phyloP scores from a whole-genome alignment of 78 protist species.

The Monocercomonoides exilis region DNA sequence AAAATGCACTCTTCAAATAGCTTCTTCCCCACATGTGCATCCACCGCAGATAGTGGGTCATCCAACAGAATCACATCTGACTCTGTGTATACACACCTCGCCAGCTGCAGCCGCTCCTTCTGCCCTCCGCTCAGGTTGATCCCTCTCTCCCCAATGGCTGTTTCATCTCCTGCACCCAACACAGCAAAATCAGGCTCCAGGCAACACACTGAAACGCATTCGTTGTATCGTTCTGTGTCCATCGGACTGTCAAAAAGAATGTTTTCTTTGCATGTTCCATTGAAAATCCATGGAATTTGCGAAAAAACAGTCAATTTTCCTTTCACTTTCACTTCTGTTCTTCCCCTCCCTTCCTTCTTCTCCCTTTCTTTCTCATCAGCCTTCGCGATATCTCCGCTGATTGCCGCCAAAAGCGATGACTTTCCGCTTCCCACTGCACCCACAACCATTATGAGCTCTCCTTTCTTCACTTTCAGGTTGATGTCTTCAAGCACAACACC shows the following conservation, averaged over 20 bases:
- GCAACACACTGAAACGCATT: too few species aligned
- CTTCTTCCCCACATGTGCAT: slow-evolving; percentile 61
- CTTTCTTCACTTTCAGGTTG: neutral
- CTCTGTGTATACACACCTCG: slow-evolving; percentile 63
- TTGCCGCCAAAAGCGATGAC: slow-evolving; percentile 47
- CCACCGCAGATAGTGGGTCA: slow-evolving; percentile 80
- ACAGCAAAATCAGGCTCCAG: slow-evolving; percentile 54
- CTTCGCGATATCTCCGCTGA: too few species aligned
- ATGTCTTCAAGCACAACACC: neutral
- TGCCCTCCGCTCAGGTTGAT: too few species aligned
- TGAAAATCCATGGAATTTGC: slow-evolving; percentile 90
- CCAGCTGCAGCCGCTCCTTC: slow-evolving; percentile 80
- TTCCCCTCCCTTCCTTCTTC: slow-evolving; percentile 38
- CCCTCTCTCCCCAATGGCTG: slow-evolving; percentile 91
- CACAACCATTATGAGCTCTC: slow-evolving; percentile 45
- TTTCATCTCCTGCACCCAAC: slow-evolving; percentile 39
- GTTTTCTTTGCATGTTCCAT: too few species aligned
- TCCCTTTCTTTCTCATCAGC: too few species aligned
- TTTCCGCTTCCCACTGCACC: slow-evolving; percentile 82
- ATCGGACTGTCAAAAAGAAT: slow-evolving; percentile 73
- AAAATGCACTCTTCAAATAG: slow-evolving; percentile 27
- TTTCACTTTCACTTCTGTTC: slow-evolving; percentile 14
- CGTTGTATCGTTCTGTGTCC: slow-evolving; percentile 76
- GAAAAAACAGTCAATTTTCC: slow-evolving; percentile 64
- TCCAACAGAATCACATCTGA: too few species aligned